Evolutionary conservation across 495 filamentous ascomycete species (phyloP), one percentile per base, ranked within the genome.

Genomic region (Aspergillus carlsbadensis): DNA sequence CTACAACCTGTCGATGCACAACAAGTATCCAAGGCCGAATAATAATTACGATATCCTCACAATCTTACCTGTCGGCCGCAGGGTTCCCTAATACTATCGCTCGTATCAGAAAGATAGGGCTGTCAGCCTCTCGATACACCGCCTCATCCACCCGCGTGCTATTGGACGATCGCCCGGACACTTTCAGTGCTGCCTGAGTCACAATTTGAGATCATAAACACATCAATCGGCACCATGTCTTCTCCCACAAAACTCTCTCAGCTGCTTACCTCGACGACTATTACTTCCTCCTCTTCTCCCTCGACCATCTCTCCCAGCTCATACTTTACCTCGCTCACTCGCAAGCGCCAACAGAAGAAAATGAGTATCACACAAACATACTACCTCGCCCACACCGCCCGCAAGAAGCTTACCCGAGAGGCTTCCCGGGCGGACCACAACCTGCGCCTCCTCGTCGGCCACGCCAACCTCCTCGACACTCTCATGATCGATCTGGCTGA

Each of bases 351-450:
- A 66, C 81, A 84, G 68, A 83, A 86, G 74, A 92, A 88, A 78
- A 98, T 98, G 94, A 91, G 86, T 70, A 86, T 98, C 75, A 92
- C 94, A 4, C 90, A 97, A 77, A 97, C 92, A 59, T 98, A 96
- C 86, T 95, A 90, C 79, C 86, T 98, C 63, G 94, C 95, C 67
- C 90, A 95, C 81, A 91, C 91, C 74, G 94, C 94, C 70, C 85
- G 94, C 63, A 87, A 85, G 70, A 98, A 98, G 90, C 92, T 98
- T 65, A 89, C 90, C 56, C 82, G 80, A 50, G 92, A 97, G 76
- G 94, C 94, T 81, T 84, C 85, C 73, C 85, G 85, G 57, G 79
- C 87, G 63, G 95, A 98, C 68, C 95, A 98, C 80, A 86, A 97
- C 78, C 88, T 98, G 56, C 85, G 93, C 65, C 85, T 92, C 11